Percentiles rank a stretch among this genome's conserved stretches.
Conservation (phyloP, 805 yeast genomes). For the Teunomyces tritomae region DNA sequence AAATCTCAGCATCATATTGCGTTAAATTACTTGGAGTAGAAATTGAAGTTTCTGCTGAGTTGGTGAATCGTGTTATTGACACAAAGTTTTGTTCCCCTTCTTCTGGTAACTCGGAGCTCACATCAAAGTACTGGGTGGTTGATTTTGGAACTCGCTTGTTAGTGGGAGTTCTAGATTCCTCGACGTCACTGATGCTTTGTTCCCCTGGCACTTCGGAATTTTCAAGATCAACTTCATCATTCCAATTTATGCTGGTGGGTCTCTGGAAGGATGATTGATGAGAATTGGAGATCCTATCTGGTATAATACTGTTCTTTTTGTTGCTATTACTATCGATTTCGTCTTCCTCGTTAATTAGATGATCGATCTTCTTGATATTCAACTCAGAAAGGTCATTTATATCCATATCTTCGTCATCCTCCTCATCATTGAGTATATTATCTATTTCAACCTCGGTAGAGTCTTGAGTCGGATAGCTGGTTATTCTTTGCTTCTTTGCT, state of each 20-base stretch:
- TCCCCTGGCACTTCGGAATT: slow-evolving; percentile 14
- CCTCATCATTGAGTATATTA: slow-evolving; percentile 9
- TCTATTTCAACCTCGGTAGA: slow-evolving; percentile 8
- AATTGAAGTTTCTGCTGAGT: slow-evolving; percentile 18
- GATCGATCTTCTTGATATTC: slow-evolving; percentile 37
- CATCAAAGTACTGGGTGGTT: slow-evolving; percentile 23
- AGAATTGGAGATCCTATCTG: slow-evolving; percentile 10
- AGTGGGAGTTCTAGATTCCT: not conserved
- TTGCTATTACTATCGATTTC: not conserved
- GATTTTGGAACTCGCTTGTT: slow-evolving; percentile 10
- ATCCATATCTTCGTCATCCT: slow-evolving; percentile 21
- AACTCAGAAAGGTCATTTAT: slow-evolving; percentile 39
- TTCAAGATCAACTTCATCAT: slow-evolving; percentile 35
- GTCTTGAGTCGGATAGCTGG: not conserved
- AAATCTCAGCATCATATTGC: slow-evolving; percentile 38
- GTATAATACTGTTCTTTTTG: not conserved
- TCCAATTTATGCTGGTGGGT: slow-evolving; percentile 43
- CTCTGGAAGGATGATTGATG: slow-evolving; percentile 33
- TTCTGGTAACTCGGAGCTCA: slow-evolving; percentile 13
- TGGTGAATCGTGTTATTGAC: slow-evolving; percentile 6
- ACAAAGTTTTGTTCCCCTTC: slow-evolving; percentile 4
- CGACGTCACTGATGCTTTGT: not conserved
- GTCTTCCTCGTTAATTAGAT: slow-evolving; percentile 29
- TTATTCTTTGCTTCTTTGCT: slow-evolving; percentile 11
- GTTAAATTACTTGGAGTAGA: slow-evolving; percentile 39